Conservation (phyloP, 73 alveolate genomes). For the Paramecium sonneborni region DNA sequence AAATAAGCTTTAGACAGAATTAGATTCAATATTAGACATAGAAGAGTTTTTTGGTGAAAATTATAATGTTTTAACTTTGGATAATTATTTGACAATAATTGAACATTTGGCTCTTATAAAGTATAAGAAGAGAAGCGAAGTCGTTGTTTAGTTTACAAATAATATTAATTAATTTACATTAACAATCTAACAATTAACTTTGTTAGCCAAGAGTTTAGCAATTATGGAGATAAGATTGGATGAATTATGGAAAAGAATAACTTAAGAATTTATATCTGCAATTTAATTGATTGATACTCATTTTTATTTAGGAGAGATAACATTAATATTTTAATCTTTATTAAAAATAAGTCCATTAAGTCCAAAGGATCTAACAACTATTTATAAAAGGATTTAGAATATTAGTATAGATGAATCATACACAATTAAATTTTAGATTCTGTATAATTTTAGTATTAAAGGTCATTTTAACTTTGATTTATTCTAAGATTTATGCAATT, state of each 20-base stretch:
- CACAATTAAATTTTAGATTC: neutral
- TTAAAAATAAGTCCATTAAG: neutral
- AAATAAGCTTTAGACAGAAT: neutral
- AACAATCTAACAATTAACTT: neutral
- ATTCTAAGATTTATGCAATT: neutral
- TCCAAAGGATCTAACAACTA: neutral
- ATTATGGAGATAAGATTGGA: neutral
- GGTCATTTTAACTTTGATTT: conserved; percentile 1
- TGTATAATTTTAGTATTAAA: neutral
- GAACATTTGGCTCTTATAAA: conserved; percentile 1
- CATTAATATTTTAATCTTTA: neutral
- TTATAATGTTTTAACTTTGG: neutral
- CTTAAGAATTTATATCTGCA: neutral
- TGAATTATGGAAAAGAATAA: neutral
- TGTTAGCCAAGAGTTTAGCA: neutral
- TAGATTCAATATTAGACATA: neutral
- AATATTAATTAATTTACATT: neutral
- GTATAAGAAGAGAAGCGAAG: conserved; percentile 6
- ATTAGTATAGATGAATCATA: neutral
- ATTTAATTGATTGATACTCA: neutral
- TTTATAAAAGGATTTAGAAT: neutral
- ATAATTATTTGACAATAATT: neutral
- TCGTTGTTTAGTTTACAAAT: neutral
- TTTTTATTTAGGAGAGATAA: conserved; percentile 3
- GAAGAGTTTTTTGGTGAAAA: conserved; percentile 21